phyloP scores from a whole-genome alignment of 208 protist genomes.

The Naegleria lovaniensis region DNA sequence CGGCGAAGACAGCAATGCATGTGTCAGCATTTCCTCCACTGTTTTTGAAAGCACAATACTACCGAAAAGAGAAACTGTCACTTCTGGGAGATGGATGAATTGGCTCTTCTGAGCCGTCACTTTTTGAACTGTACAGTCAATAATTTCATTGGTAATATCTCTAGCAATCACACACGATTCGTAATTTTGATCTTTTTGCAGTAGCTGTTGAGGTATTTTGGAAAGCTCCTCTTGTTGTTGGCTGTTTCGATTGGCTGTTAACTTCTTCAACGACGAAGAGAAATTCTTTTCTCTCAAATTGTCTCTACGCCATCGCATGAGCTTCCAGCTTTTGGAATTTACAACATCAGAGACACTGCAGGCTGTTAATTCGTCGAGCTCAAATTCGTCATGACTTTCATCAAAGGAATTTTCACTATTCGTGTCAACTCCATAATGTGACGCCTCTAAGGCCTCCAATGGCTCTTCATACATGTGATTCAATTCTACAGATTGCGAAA shows the following conservation, averaged over 20 bases:
- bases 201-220: too few relatives aligned
- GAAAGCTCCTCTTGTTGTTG: too few relatives aligned
- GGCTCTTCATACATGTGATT: not conserved
- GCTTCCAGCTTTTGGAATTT: not conserved
- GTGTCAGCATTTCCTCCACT: not conserved
- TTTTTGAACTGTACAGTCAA: not conserved
- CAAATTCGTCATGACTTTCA: too few relatives aligned
- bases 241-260: not conserved
- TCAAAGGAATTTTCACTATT: too few relatives aligned
- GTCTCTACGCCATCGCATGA: not conserved
- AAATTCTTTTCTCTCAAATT: not conserved
- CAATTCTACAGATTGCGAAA: not conserved
- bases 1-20: not conserved
- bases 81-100: too few relatives aligned
- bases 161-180: not conserved
- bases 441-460: not conserved
- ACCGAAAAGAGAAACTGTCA: not conserved
- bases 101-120: not conserved
- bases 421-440: not conserved
- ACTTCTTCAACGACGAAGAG: not conserved
- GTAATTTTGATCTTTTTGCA: not conserved
- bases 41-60: not conserved
- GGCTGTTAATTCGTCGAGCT: too few relatives aligned
- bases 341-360: too few relatives aligned
- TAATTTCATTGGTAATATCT: not conserved